Base-by-base conservation (phyloP, 306 rosid genomes). In the Astragalus membranaceus region DNA sequence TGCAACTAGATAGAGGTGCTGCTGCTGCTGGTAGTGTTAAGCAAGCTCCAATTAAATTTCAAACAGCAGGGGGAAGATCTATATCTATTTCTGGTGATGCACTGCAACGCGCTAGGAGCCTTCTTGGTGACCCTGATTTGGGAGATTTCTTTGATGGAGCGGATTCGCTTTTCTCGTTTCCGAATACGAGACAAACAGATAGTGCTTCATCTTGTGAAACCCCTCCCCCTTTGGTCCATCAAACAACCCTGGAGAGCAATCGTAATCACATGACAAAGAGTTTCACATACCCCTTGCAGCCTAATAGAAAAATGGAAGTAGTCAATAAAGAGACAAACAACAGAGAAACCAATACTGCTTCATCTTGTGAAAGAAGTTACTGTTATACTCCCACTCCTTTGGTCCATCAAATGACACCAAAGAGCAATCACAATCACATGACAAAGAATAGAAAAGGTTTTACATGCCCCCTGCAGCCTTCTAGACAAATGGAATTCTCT, bases 51-150 rank as follows among this genome's bases (percentile, higher is more conserved):
- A 62, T 93, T 60, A 90, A 85, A 64, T 90, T 93, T 83, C 81
- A 79, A 36, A 90, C 97, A 35, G 97, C 98, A 0, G 96, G 97
- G 8, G 96, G 96, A 72, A 90, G 90, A 81, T 90, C 97, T 37
- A 52, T 93, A 75, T 93, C 96, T 42, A 76, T 93, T 73, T 90
- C 97, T 5, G 78, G 77, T 57, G 87, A 83, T 61, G 98, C 98
- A 10, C 65, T 93, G 26, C 80, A 83, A 50, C 98, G 92, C 43
- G 98, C 98, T 32, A 83, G 84, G 80, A 82, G 77, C 74, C 94
- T 93, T 81, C 98, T 93, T 64, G 92, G 96, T 69, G 94, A 93
- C 33, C 89, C 97, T 16, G 98, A 90, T 48, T 74, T 90, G 47
- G 97, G 92, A 30, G 79, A 70, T 72, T 82, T 90, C 64, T 81